These are phyloP conservation scores for Metroxylon sagu DNA, from an alignment of 176 grass and related monocot species.

Conservation along the genomic window DNA sequence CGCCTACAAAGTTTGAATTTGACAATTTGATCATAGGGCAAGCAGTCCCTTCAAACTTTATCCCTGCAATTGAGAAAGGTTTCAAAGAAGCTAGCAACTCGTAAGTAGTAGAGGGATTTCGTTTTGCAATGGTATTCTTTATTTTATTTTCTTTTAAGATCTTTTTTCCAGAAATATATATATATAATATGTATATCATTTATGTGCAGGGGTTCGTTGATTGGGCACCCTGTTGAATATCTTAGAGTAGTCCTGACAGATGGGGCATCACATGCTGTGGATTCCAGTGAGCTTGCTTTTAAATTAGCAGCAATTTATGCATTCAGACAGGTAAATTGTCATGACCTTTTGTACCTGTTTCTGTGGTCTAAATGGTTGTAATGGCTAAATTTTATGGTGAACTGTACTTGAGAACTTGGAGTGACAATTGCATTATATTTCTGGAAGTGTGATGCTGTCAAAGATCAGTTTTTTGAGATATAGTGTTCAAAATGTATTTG, in stretches of 20 bases:
- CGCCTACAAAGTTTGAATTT: slow-evolving; percentile 79
- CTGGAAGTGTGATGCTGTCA: background rate
- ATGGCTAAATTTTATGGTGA: too few relatives aligned
- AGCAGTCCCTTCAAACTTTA: slow-evolving; percentile 85
- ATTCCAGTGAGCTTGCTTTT: slow-evolving; percentile 98
- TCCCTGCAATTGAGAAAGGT: slow-evolving; percentile 96
- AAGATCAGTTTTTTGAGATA: too few relatives aligned
- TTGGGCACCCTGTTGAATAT: slow-evolving; percentile 88
- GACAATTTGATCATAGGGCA: slow-evolving; percentile 89
- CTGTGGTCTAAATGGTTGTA: background rate
- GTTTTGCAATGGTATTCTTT: slow-evolving; percentile 4
- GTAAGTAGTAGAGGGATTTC: slow-evolving; percentile 24
- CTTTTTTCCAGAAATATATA: slow-evolving; percentile 18
- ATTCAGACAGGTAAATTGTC: slow-evolving; percentile 70
- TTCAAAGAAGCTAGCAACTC: slow-evolving; percentile 95
- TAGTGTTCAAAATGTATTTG: background rate
- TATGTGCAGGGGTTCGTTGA: slow-evolving; percentile 66
- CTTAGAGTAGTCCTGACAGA: slow-evolving; percentile 74
- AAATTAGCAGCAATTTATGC: slow-evolving; percentile 96
- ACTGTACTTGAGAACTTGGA: slow-evolving; percentile 1
- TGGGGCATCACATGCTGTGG: slow-evolving; percentile 87
- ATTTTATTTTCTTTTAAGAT: slow-evolving; percentile 3
- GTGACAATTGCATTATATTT: slow-evolving; percentile 8
- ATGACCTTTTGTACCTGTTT: slow-evolving; percentile 4
- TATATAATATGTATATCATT: background rate